Conservation (phyloP, 129 eudicot species). For the Oenanthe sinensis region DNA sequence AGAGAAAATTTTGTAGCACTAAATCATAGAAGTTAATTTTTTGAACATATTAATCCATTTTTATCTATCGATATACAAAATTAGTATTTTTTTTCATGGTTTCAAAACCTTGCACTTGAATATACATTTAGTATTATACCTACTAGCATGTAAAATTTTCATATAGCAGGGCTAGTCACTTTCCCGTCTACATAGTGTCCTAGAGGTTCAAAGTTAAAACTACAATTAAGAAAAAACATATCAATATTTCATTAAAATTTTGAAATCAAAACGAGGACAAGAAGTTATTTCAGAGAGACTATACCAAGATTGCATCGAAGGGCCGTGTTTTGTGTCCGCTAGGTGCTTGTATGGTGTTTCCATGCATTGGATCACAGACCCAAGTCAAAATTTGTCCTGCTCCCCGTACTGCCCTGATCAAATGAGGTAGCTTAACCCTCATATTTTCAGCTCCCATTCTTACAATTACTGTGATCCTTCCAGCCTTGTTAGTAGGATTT, state of each 20-base stretch:
- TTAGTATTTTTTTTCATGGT: too few relatives aligned
- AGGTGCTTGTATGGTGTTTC: constrained; percentile 2
- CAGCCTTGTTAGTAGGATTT: background rate
- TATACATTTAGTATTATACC: background rate
- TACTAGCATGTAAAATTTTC: background rate
- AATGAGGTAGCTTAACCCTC: constrained; percentile 4
- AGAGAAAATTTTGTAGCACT: too few relatives aligned
- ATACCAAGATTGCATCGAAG: background rate
- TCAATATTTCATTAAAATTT: background rate
- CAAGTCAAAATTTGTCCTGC: constrained; percentile 4
- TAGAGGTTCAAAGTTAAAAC: background rate
- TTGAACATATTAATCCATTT: too few relatives aligned
- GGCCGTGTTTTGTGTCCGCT: background rate
- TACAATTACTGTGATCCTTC: background rate
- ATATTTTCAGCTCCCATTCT: constrained; percentile 7
- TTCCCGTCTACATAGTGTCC: background rate
- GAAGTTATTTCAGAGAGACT: background rate
- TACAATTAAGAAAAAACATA: background rate
- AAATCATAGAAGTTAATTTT: too few relatives aligned
- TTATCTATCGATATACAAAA: too few relatives aligned
- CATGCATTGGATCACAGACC: constrained; percentile 9
- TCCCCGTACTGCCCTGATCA: constrained; percentile 6
- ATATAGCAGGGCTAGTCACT: background rate
- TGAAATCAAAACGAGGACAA: background rate
- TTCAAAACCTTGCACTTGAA: too few relatives aligned